Conservation (phyloP, 371 early-diverging fungal species). For the Apophysomyces trapeziformis region DNA sequence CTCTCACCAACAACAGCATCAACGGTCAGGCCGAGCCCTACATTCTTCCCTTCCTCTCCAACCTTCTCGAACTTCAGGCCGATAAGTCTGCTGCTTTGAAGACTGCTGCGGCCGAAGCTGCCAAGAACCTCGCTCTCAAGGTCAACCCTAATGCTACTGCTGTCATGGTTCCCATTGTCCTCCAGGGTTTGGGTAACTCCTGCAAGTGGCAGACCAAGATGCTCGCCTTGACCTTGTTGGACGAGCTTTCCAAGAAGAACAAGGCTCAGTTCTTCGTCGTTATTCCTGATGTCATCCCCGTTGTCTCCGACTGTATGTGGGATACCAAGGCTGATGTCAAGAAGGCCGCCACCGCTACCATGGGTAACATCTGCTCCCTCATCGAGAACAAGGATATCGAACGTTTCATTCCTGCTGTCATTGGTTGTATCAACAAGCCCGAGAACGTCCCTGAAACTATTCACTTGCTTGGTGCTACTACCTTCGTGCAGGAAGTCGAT, state of each 20-base stretch:
- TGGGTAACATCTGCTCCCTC: slow-evolving; percentile 56
- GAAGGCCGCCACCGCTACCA: slow-evolving; percentile 54
- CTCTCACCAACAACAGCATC: slow-evolving; percentile 50
- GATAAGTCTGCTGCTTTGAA: slow-evolving; percentile 70
- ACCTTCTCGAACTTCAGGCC: slow-evolving; percentile 64
- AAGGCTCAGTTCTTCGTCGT: slow-evolving; percentile 60
- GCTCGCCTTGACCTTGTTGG: slow-evolving; percentile 61
- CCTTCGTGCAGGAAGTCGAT: slow-evolving; percentile 81
- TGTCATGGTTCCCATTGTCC: slow-evolving; percentile 61
- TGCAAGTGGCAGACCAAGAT: slow-evolving; percentile 83
- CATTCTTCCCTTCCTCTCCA: slow-evolving; percentile 56
- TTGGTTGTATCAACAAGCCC: slow-evolving; percentile 67
- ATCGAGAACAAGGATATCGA: slow-evolving; percentile 71
- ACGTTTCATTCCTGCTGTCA: slow-evolving; percentile 66
- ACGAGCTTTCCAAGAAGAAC: slow-evolving; percentile 55
- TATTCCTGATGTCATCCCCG: slow-evolving; percentile 74
- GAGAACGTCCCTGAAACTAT: slow-evolving; percentile 71
- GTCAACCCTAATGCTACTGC: slow-evolving; percentile 60
- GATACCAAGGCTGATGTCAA: slow-evolving; percentile 75
- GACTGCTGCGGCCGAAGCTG: slow-evolving; percentile 61
- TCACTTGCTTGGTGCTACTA: slow-evolving; percentile 71
- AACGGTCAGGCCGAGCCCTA: slow-evolving; percentile 66
- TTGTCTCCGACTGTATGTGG: slow-evolving; percentile 74
- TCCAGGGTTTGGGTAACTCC: slow-evolving; percentile 63
- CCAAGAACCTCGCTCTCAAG: slow-evolving; percentile 51